Percentiles rank a stretch among this genome's conserved stretches.
These are phyloP conservation scores for Corymbia citriodora DNA, from an alignment of 441 rosid genomes.

Conservation along the genomic window DNA sequence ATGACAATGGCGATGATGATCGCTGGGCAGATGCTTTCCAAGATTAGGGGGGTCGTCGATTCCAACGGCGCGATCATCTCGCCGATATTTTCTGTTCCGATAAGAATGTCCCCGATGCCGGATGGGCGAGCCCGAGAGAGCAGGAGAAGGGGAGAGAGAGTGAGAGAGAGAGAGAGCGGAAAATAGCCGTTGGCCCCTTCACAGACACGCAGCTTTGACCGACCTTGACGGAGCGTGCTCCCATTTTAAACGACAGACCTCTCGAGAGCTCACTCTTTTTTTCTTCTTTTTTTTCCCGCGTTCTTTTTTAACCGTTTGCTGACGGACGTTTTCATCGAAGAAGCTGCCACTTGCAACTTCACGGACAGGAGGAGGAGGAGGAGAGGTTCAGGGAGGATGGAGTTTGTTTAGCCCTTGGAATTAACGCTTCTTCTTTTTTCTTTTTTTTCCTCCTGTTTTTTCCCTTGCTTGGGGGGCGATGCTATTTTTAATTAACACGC, in stretches of 20 bases:
- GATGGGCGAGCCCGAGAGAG: not conserved
- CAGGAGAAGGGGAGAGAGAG: not conserved
- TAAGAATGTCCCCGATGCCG: conserved; percentile 8
- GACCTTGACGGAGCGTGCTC: conserved; percentile 1
- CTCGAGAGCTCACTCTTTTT: not conserved
- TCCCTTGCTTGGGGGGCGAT: not conserved
- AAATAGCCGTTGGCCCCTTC: conserved; percentile 42
- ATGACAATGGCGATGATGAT: not conserved
- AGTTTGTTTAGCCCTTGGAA: not conserved
- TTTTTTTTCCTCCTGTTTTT: not conserved
- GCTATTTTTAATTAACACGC: not conserved
- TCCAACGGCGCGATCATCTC: conserved; percentile 13
- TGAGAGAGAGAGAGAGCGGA: not conserved
- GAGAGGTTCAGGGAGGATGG: not conserved
- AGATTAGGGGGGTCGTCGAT: conserved; percentile 12
- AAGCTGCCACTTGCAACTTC: not conserved
- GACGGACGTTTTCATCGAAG: not conserved
- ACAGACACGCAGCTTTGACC: conserved; percentile 19
- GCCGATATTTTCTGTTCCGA: conserved; percentile 31
- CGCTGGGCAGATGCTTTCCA: not conserved
- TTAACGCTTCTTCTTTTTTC: not conserved
- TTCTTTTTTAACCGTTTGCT: not conserved
- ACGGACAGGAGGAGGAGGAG: not conserved
- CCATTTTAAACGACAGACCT: conserved; percentile 6
- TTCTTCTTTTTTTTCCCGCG: rapidly evolving